Base-by-base conservation (phyloP, 768 basidiomycete genomes). In the Tylopilus plumbeoviolaceoides region DNA sequence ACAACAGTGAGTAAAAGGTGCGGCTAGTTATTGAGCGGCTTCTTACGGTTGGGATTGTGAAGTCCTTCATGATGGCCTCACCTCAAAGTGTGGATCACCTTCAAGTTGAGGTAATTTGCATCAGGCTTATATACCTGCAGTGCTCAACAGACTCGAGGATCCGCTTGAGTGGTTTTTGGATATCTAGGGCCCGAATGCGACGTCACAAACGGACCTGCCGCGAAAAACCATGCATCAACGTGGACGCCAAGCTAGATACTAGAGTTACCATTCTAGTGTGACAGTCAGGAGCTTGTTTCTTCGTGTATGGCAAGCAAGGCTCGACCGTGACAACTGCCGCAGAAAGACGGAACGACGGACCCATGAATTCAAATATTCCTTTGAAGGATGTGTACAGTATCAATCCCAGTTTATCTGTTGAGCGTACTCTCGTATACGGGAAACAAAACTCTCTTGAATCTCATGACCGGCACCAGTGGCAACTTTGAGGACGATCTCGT, bases 401-500 rank as follows among this genome's bases (percentile, higher is more conserved):
- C 60, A 80, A 70, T 93, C 91, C 94, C 94, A 95, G 35, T 79
- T 71, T 63, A 95, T 85, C 67, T 74, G 81, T 53, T 71, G 70
- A 11, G 85, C 78, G 62, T 93, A 95, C 59, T 88, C 81, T 53
- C 79, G 75, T 56, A 98, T 95, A 51, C 82, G 73, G 2, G 90
- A 93, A 44, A 89, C 86, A 58, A 83, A 83, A 45, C 64, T 74
- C 53, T 93, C 84, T 55, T 79, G 64, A 28, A 94, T 73, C 62
- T 91, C 84, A 53, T 89, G 70, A 3, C 85, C 89, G 14, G 76
- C 81, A 0, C 95, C 95, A 6, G 92, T 87, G 28, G 87, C 95
- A 7, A 97, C 87, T 69, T 91, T 87, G 28, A 97, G 68, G 51
- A 98, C 81, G n/a, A 97, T 83, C 66, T 93, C 89, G 68, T 95